Percentiles rank a stretch among this genome's conserved stretches.
Conservation (phyloP, 345 rosid species). For the Rhizophora apiculata region DNA sequence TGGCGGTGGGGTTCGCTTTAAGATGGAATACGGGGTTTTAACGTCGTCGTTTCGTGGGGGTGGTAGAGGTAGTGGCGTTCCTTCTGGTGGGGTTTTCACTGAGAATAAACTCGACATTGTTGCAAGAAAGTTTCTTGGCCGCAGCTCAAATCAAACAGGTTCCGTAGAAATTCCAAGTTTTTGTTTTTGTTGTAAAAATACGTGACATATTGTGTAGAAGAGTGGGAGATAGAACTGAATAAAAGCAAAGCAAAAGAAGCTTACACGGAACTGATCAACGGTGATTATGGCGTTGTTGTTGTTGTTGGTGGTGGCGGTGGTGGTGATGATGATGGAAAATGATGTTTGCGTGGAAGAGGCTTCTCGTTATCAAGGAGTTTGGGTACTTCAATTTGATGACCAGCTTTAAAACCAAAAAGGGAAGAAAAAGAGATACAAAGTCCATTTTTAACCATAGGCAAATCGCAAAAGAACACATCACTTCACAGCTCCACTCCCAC, state of each 20-base stretch:
- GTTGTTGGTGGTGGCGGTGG: slow-evolving; percentile 20
- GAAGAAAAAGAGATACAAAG: slow-evolving; percentile 39
- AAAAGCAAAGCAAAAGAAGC: too few species aligned
- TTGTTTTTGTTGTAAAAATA: too few species aligned
- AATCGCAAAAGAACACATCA: neutral
- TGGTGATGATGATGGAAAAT: slow-evolving; percentile 15
- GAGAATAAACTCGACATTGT: slow-evolving; percentile 35
- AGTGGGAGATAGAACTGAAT: too few species aligned
- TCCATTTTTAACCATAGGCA: slow-evolving; percentile 22
- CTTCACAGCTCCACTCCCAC: neutral
- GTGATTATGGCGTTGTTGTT: neutral
- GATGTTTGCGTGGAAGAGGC: slow-evolving; percentile 45
- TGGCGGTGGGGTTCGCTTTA: slow-evolving; percentile 22
- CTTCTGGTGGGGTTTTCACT: slow-evolving; percentile 26
- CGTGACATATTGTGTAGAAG: too few species aligned
- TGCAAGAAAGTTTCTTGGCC: neutral
- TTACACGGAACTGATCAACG: neutral
- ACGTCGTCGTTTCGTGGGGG: slow-evolving; percentile 14
- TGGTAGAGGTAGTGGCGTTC: slow-evolving; percentile 19
- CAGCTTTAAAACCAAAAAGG: slow-evolving; percentile 50
- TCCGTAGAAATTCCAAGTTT: too few species aligned
- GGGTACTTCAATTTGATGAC: slow-evolving; percentile 45
- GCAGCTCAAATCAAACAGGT: too few species aligned
- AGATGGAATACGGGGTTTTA: slow-evolving; percentile 23
- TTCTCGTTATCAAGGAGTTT: slow-evolving; percentile 35